Base-by-base conservation (phyloP, 1,284 basidiomycete genomes). In the Austroboletus niveus region DNA sequence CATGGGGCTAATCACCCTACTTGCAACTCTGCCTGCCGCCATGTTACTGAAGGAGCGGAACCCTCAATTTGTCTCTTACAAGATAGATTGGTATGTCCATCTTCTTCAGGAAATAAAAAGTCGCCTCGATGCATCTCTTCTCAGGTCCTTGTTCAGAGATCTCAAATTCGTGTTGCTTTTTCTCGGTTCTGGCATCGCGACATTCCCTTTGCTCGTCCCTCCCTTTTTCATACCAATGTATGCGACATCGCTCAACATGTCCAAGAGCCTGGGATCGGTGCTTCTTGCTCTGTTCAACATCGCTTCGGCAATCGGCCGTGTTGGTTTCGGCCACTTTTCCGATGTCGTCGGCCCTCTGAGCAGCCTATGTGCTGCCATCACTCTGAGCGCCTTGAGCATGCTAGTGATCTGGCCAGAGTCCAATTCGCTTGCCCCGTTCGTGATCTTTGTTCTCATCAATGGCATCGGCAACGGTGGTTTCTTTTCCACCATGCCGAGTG, bases 191-290 rank as follows among this genome's bases (percentile, higher is more conserved):
- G 65, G 59, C 14, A 52, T 71, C 42, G 67, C 62, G 38, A 72
- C 68, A 3, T 72, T 72, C 49, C 71, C 69, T 14, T 53, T 69
- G 24, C 67, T 73, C 42, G 68, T 72, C 15, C 65, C 71, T 1
- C 64, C 70, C 11, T 72, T 71, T 58, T 71, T 72, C 54, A 66
- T 71, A 24, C 70, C 67, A 4, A 57, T 62, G 10, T 72, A 73
- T 50, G 68, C 69, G 32, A 54, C 56, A 1, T 69, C 70, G 3
- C 57, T 71, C 40, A 54, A 57, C 20, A 57, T 69, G 29, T 64
- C 71, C 7, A 39, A 53, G 10, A 57, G 56, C 47, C 34, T 62
- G 24, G 61, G 56, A 12, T 66, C 65, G 0, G 45, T 59, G 1
- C 64, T 69, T 36, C 61, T 71, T 20, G 68, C 62, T 3, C 47